Base-by-base conservation (phyloP, 345 rosid genomes). In the Populus deltoides region DNA sequence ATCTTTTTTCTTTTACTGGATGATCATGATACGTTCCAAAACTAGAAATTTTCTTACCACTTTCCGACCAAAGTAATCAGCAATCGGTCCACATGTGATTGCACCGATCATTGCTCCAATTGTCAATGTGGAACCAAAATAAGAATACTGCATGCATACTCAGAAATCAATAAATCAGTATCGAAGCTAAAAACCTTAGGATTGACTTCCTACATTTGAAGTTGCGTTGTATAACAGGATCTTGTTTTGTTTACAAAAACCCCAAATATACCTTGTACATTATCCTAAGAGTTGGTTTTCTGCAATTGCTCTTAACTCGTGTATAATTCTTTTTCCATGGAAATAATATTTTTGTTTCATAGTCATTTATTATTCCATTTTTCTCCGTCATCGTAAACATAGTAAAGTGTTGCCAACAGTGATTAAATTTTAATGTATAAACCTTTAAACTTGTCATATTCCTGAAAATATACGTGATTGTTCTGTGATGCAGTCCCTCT, bases 51-150 rank as follows among this genome's bases (percentile, higher is more conserved):
- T 45, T 57, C 89, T 81, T 83, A 93, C 99, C 91, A 96, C 88
- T 80, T 94, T 94, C 36, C 99, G 90, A 67, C 99, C 97, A n/a
- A 89, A 7, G 63, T 83, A 79, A 85, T 94, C 98, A 68, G 97
- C 96, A 22, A 94, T 92, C 5, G 87, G 91, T 12, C 99, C 97
- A 66, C 93, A 87, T 17, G 96, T 90, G 83, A 92, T 90, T 45
- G 99, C 99, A 8, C 99, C 99, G 49, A 93, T 89, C 99, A 94
- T 94, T 75, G 99, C 99, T 61, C 98, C 98, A 62, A 93, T 85
- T 20, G 97, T 93, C 83, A 94, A 55, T 70, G 93, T 84, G 81
- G 99, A 94, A 79, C 98, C 99, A 20, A 94, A 93, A 45, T 90
- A 76, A 38, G 99, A 92, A 82, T 83, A 93, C 98, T 94, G 90